Percentiles rank a stretch among this genome's conserved stretches.
phyloP scores from a whole-genome alignment of 345 rosid genomes.

The Odontarrhena argentea region DNA sequence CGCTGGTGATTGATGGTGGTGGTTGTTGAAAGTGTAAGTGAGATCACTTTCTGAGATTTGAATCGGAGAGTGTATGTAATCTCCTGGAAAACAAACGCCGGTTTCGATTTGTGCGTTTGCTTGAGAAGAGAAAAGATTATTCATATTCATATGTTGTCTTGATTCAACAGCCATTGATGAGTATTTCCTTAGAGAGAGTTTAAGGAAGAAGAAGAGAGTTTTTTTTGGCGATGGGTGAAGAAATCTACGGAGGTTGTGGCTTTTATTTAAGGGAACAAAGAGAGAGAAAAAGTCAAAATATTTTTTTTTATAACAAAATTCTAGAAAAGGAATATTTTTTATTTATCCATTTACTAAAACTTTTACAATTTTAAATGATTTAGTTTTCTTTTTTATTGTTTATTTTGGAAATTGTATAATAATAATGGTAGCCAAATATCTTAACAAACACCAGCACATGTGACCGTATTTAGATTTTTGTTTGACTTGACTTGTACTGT shows the following conservation, averaged over 20 bases:
- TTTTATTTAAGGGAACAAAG: conserved; percentile 36
- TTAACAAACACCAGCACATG: conserved; percentile 40
- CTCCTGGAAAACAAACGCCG: conserved; percentile 4
- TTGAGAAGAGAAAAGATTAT: conserved; percentile 49
- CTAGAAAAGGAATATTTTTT: not conserved
- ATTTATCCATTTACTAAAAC: not conserved
- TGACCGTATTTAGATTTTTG: conserved; percentile 27
- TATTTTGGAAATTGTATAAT: conserved; percentile 6
- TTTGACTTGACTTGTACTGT: conserved; percentile 34
- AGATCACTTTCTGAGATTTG: conserved; percentile 53
- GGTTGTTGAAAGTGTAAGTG: conserved; percentile 41
- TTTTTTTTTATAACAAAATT: too few species aligned
- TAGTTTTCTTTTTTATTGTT: conserved; percentile 7
- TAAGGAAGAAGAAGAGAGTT: conserved; percentile 13
- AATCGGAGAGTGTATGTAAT: conserved; percentile 45
- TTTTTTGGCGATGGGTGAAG: conserved; percentile 36
- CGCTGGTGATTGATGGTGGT: conserved; percentile 29
- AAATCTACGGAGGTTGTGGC: conserved; percentile 30
- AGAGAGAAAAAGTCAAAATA: conserved; percentile 41
- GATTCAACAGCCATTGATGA: conserved; percentile 65
- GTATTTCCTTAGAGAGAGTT: conserved; percentile 30
- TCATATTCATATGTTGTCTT: conserved; percentile 35
- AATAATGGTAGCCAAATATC: conserved; percentile 8
- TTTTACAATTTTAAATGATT: not conserved
- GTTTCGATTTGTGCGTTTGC: conserved; percentile 42